phyloP scores from a whole-genome alignment of 352 stramenopile genomes.

The Pythium scleroteichum region DNA sequence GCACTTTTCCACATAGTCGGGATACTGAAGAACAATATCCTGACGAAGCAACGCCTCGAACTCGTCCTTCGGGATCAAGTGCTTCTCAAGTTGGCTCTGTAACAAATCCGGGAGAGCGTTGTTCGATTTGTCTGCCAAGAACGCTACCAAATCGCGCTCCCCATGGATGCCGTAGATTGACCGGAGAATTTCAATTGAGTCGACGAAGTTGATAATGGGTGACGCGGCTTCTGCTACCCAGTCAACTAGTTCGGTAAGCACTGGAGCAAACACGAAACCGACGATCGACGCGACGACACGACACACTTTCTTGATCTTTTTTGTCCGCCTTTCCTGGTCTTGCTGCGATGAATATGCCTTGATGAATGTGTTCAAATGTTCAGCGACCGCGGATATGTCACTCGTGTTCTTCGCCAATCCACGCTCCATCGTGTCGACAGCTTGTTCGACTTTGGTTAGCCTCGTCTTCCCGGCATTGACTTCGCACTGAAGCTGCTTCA shows the following conservation, averaged over 20 bases:
- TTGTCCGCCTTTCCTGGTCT: slow-evolving; percentile 15
- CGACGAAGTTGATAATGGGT: slow-evolving; percentile 13
- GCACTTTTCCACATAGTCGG: slow-evolving; percentile 1
- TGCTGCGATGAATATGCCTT: no score
- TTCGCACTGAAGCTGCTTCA: no score
- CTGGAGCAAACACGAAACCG: slow-evolving; percentile 27
- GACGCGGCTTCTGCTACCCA: slow-evolving; percentile 4
- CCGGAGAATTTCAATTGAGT: slow-evolving; percentile 22
- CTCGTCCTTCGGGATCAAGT: slow-evolving; percentile 14
- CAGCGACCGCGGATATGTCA: no score
- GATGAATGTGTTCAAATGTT: no score
- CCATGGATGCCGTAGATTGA: slow-evolving; percentile 2
- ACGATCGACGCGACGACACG: slow-evolving; percentile 19
- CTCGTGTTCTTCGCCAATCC: no score
- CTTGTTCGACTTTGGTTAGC: no score
- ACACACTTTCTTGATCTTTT: slow-evolving; percentile 25
- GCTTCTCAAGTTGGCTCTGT: slow-evolving; percentile 9
- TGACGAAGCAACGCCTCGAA: slow-evolving; percentile 28
- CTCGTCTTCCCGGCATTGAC: no score
- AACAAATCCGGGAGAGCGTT: slow-evolving; percentile 6
- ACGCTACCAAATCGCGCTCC: slow-evolving; percentile 15
- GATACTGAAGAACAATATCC: slow-evolving; percentile 9
- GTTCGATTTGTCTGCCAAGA: slow-evolving; percentile 4
- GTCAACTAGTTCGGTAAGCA: slow-evolving; percentile 26
- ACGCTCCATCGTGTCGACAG: no score